Conservation (phyloP, 2,329 filamentous ascomycete genomes). For the Elsinoe ampelina region DNA sequence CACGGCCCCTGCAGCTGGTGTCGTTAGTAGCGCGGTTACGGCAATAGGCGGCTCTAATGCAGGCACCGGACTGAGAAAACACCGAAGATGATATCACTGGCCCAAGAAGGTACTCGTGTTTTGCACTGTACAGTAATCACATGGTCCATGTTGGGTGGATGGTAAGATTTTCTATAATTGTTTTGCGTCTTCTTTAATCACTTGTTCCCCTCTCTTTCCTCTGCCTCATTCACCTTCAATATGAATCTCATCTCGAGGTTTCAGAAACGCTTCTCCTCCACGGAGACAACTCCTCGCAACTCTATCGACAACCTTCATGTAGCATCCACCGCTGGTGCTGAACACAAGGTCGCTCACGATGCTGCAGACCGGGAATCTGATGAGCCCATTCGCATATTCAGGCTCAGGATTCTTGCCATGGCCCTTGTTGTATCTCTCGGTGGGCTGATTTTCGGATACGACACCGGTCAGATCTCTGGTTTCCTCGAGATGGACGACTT, state of each 20-base stretch:
- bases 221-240: not conserved
- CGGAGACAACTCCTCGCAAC: constrained; percentile 11
- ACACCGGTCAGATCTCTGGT: constrained; percentile 49
- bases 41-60: too few species aligned
- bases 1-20: too few species aligned
- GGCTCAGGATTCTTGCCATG: constrained; percentile 25
- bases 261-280: constrained; percentile 5
- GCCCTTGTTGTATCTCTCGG: constrained; percentile 29
- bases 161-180: not conserved
- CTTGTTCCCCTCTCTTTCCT: not conserved
- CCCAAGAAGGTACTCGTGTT: not conserved
- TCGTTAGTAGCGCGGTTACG: too few species aligned
- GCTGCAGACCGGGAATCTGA: constrained; percentile 12
- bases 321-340: not conserved
- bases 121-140: not conserved
- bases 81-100: constrained; percentile 9
- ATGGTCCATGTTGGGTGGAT: not conserved
- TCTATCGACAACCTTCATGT: constrained; percentile 1
- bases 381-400: constrained; percentile 15
- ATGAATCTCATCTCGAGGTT: constrained; percentile 12
- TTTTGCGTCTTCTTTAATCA: not conserved
- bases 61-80: not conserved
- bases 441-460: constrained; percentile 31
- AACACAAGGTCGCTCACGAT: not conserved
- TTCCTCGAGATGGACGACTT: constrained; percentile 55